Evolutionary conservation across 352 stramenopile genomes (phyloP).

Genomic region (Poterioochromonas sp.): DNA sequence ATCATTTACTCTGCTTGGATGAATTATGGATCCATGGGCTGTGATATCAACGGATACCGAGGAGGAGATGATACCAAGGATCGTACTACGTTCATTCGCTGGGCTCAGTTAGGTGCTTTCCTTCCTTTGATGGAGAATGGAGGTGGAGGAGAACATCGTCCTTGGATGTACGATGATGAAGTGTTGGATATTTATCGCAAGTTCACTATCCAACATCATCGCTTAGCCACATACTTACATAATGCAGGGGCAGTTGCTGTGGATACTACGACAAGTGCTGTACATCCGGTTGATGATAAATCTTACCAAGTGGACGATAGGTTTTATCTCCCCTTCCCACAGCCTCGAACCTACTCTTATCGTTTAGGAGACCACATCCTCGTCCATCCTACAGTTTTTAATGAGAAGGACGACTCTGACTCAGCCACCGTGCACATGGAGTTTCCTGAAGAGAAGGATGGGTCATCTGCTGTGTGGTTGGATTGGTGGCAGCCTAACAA

Average conservation of each 20-base stretch:
- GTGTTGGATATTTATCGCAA: constrained; percentile 32
- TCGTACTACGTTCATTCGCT: constrained; percentile 34
- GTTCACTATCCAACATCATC: constrained; percentile 35
- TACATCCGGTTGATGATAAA: neutral
- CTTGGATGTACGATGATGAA: constrained; percentile 37
- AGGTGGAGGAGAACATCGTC: constrained; percentile 38
- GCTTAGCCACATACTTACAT: constrained; percentile 32
- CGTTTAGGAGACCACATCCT: neutral
- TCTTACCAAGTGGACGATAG: neutral
- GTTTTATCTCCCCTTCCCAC: neutral
- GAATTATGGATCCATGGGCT: constrained; percentile 34
- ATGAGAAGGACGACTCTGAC: neutral
- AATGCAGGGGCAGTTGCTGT: constrained; percentile 6
- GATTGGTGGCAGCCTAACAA: constrained; percentile 25
- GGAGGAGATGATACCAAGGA: neutral
- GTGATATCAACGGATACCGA: constrained; percentile 37
- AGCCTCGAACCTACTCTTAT: constrained; percentile 18
- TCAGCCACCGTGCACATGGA: neutral
- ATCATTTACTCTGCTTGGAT: constrained; percentile 34
- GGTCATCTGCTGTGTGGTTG: neutral
- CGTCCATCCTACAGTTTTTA: constrained; percentile 1
- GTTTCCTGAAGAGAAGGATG: neutral
- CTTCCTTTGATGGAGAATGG: constrained; percentile 39
- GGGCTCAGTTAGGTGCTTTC: constrained; percentile 27
- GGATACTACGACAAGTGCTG: neutral